Conservation (phyloP, 768 basidiomycete genomes). For the Cubamyces lactineus region DNA sequence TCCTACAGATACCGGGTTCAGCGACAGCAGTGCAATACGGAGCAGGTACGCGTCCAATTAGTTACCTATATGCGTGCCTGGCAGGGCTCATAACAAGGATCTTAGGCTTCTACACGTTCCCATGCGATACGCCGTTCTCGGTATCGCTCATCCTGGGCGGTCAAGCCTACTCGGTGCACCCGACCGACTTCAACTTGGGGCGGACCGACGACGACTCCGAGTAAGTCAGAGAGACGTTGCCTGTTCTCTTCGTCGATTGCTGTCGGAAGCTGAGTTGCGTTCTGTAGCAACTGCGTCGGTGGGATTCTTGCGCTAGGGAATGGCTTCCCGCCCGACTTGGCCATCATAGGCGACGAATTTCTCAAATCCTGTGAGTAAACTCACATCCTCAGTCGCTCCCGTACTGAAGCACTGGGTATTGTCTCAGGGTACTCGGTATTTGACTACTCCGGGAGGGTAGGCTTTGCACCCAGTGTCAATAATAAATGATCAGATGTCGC, state of each 20-base stretch:
- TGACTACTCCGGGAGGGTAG: conserved; percentile 62
- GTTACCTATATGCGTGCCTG: not conserved
- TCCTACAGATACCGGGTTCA: conserved; percentile 53
- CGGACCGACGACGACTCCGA: conserved; percentile 33
- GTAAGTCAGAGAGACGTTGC: conserved; percentile 30
- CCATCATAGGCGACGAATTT: conserved; percentile 67
- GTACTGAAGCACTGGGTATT: not conserved
- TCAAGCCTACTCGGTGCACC: conserved; percentile 44
- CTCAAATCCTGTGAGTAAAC: conserved; percentile 62
- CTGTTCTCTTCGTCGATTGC: conserved; percentile 5
- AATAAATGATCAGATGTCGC: conserved; percentile 32
- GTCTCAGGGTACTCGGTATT: conserved; percentile 61
- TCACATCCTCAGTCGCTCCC: conserved; percentile 3
- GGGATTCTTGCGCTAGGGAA: conserved; percentile 51
- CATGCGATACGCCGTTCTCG: conserved; percentile 44
- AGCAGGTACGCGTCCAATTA: conserved; percentile 35
- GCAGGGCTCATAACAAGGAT: not conserved
- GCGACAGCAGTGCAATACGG: conserved; percentile 46
- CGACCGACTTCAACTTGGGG: conserved; percentile 61
- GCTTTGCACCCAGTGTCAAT: conserved; percentile 59
- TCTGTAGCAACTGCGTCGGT: conserved; percentile 56
- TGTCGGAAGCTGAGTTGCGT: not conserved
- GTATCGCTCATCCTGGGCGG: conserved; percentile 52
- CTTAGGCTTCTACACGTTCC: conserved; percentile 57
- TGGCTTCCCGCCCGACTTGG: conserved; percentile 53